phyloP scores from a whole-genome alignment of 257 asterid genomes.

The Solanum ahanhuiri region DNA sequence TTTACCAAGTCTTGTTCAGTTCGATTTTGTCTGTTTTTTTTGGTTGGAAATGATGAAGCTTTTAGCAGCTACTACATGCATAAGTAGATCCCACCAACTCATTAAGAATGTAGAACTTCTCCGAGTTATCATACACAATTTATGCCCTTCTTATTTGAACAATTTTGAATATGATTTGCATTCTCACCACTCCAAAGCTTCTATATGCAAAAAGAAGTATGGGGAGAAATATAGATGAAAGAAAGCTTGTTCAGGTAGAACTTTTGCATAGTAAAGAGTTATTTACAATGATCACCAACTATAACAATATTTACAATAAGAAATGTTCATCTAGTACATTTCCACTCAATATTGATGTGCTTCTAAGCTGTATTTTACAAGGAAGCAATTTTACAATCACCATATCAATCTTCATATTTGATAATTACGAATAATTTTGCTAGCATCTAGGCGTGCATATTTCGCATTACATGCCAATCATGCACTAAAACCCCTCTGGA shows the following conservation, averaged over 20 bases:
- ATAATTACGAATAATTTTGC: background rate
- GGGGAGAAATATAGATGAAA: background rate
- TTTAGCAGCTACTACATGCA: background rate
- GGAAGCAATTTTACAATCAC: background rate
- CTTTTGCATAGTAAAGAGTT: background rate
- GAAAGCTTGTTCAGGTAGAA: background rate
- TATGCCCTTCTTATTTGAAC: background rate
- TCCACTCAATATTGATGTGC: background rate
- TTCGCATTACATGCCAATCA: constrained; percentile 16
- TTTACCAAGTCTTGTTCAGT: background rate
- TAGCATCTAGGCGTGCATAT: background rate
- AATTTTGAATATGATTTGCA: too few species aligned
- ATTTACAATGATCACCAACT: background rate
- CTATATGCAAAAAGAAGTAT: background rate
- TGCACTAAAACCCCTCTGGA: constrained; percentile 74
- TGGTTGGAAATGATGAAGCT: background rate
- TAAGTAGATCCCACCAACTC: background rate
- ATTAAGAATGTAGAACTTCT: background rate
- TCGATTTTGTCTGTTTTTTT: background rate
- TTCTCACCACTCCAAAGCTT: too few species aligned
- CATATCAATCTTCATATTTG: background rate
- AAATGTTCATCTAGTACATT: background rate
- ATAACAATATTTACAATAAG: background rate
- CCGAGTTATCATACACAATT: background rate
- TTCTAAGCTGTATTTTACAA: background rate